Conservation (phyloP, 192 early-diverging fungal genomes). For the Coemansia interrupta region DNA sequence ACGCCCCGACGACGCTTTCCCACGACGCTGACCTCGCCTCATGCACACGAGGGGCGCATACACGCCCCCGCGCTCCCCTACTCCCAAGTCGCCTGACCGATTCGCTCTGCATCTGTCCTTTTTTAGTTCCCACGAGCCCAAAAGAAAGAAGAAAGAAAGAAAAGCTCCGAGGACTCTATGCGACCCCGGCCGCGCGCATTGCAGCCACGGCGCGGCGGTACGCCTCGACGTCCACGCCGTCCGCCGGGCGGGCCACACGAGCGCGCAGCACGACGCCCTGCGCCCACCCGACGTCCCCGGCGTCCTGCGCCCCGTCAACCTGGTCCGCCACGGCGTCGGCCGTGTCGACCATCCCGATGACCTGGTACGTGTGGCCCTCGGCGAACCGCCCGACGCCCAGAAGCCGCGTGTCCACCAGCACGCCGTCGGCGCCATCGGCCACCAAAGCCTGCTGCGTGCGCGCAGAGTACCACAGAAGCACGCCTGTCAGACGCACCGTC, state of each 20-base stretch:
- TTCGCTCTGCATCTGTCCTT: neutral
- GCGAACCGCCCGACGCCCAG: slow-evolving; percentile 28
- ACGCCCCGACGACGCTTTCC: too few relatives aligned
- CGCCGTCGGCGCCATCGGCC: slow-evolving; percentile 15
- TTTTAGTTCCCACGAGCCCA: too few relatives aligned
- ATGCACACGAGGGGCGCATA: slow-evolving; percentile 7
- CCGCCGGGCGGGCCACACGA: slow-evolving; percentile 24
- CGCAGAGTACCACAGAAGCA: slow-evolving; percentile 29
- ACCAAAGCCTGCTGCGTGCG: slow-evolving; percentile 17
- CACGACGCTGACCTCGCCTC: neutral
- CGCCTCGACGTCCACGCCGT: slow-evolving; percentile 33
- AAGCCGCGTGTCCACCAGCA: slow-evolving; percentile 24
- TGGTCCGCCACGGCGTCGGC: too few relatives aligned
- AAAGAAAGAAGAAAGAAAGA: too few relatives aligned
- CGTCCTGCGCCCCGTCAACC: too few relatives aligned
- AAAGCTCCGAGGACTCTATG: too few relatives aligned
- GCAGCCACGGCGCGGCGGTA: slow-evolving; percentile 28
- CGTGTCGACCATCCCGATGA: too few relatives aligned
- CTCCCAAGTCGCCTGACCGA: neutral
- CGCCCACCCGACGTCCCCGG: slow-evolving; percentile 14
- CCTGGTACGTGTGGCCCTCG: too few relatives aligned
- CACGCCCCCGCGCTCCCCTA: too few relatives aligned
- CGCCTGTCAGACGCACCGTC: slow-evolving; percentile 36
- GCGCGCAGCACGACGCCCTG: slow-evolving; percentile 20
- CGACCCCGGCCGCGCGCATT: slow-evolving; percentile 15